Conservation (phyloP, 164 flowering plant species). For the Chimonanthus salicifolius region DNA sequence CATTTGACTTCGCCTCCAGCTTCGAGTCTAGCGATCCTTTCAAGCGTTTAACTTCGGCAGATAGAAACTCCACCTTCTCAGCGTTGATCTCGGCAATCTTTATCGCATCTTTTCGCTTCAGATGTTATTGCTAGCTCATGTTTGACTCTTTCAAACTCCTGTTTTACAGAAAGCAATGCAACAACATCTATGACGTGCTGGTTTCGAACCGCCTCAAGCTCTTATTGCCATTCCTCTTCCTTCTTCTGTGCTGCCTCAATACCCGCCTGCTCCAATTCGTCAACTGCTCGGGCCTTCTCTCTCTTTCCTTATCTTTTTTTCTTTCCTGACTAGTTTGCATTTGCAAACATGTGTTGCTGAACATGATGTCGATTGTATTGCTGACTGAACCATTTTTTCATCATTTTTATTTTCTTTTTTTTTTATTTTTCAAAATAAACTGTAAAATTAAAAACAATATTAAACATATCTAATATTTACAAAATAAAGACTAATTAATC, state of each 20-base stretch:
- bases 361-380: too few species aligned
- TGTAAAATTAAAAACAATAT: too few species aligned
- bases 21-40: constrained; percentile 66
- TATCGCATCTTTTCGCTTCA: constrained; percentile 83
- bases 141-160: constrained; percentile 65
- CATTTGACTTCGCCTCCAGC: constrained; percentile 40
- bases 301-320: too few species aligned
- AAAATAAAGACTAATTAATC: too few species aligned
- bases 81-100: constrained; percentile 82
- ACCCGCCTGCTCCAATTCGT: constrained; percentile 79
- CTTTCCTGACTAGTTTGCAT: too few species aligned
- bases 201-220: constrained; percentile 56
- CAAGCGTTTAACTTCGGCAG: constrained; percentile 55
- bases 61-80: constrained; percentile 64
- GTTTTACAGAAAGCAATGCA: constrained; percentile 56
- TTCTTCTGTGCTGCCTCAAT: constrained; percentile 74
- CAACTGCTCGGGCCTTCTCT: constrained; percentile 58
- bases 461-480: too few species aligned
- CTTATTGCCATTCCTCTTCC: constrained; percentile 76
- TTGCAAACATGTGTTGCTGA: too few species aligned
- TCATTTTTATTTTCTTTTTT: too few species aligned
- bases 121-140: constrained; percentile 66
- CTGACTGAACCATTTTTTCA: too few species aligned
- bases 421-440: too few species aligned
- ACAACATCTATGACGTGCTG: constrained; percentile 78